phyloP scores from a whole-genome alignment of 2,329 filamentous ascomycete species.

The Pseudogymnoascus verrucosus region DNA sequence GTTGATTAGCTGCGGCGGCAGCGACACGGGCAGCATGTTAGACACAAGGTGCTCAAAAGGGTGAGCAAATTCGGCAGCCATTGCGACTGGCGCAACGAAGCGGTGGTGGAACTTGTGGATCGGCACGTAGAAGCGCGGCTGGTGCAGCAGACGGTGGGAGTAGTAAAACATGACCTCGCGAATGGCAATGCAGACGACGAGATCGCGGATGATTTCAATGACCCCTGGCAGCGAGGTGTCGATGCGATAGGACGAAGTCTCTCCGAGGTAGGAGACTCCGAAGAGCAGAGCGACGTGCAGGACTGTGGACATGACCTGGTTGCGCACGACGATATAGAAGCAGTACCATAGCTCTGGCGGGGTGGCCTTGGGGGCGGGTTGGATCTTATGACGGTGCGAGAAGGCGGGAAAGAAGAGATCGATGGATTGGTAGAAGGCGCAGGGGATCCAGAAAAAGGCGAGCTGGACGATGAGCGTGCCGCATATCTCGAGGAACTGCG shows the following conservation, averaged over 20 bases:
- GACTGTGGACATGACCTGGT: constrained; percentile 36
- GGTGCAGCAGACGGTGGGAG: constrained; percentile 45
- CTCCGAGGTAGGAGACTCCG: neutral
- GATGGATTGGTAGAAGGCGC: constrained; percentile 35
- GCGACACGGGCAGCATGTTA: constrained; percentile 43
- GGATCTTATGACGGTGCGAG: constrained; percentile 45
- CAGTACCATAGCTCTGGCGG: constrained; percentile 37
- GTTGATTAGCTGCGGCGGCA: constrained; percentile 39
- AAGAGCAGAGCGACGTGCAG: constrained; percentile 23
- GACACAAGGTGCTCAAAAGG: constrained; percentile 48
- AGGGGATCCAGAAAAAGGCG: constrained; percentile 40
- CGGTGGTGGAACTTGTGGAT: constrained; percentile 50
- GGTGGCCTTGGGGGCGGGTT: constrained; percentile 41
- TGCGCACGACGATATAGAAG: constrained; percentile 36
- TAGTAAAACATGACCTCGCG: constrained; percentile 50
- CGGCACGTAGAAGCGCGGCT: constrained; percentile 37
- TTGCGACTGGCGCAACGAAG: constrained; percentile 47
- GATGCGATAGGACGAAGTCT: constrained; percentile 20
- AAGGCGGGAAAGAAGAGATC: constrained; percentile 39
- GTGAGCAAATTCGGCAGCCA: constrained; percentile 49
- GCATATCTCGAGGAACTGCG: constrained; percentile 33
- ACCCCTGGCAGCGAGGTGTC: constrained; percentile 30
- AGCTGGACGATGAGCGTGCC: constrained; percentile 35
- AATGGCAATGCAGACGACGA: constrained; percentile 33
- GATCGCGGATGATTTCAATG: constrained; percentile 32